A percentile compares a stretch with the other conserved stretches of the same genome.
These are phyloP conservation scores for Cyclospora cayetanensis DNA, from an alignment of 169 alveolate species.

Conservation along the genomic window DNA sequence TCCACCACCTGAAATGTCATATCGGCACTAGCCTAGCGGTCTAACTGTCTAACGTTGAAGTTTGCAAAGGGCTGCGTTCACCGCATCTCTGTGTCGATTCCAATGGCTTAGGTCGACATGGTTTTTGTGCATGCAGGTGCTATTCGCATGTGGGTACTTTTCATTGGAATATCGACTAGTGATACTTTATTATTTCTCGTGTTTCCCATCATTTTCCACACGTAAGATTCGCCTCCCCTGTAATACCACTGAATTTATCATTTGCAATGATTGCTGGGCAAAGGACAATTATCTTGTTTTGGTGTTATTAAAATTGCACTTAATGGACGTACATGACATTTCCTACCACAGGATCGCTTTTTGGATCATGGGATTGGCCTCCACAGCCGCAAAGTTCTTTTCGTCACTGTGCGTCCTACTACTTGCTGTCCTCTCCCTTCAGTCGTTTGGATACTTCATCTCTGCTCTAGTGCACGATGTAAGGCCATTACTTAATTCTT, in stretches of 20 bases:
- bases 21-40: not conserved
- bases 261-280: too few relatives aligned
- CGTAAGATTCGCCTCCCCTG: constrained; percentile 49
- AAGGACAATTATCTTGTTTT: too few relatives aligned
- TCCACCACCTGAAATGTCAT: too few relatives aligned
- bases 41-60: not conserved
- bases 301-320: too few relatives aligned
- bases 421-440: constrained; percentile 37
- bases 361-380: constrained; percentile 57
- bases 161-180: constrained; percentile 42
- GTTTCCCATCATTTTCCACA: constrained; percentile 54
- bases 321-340: not conserved
- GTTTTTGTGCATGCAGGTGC: constrained; percentile 31
- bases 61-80: not conserved
- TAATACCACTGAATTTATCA: too few relatives aligned
- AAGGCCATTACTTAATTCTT: too few relatives aligned
- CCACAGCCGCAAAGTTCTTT: constrained; percentile 60
- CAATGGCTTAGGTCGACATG: not conserved
- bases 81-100: too few relatives aligned
- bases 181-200: constrained; percentile 28
- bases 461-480: constrained; percentile 38
- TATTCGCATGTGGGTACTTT: constrained; percentile 61
- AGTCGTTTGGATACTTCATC: constrained; percentile 57
- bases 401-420: constrained; percentile 41
- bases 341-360: constrained; percentile 48